Percentiles rank a stretch among this genome's conserved stretches.
phyloP scores from a whole-genome alignment of 768 basidiomycete genomes.

The Scleroderma citrinum region DNA sequence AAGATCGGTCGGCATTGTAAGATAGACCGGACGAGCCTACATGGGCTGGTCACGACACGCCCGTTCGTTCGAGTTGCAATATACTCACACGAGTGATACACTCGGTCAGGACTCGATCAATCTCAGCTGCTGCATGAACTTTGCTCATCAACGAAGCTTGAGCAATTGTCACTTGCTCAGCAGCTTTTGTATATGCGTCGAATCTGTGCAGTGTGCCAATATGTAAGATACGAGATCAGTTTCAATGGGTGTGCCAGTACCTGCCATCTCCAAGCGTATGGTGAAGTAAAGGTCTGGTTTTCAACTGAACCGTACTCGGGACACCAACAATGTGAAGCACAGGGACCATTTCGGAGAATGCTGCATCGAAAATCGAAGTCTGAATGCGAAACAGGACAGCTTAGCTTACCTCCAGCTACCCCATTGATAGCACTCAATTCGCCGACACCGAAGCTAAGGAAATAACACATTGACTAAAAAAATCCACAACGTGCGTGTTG shows the following conservation, averaged over 20 bases:
- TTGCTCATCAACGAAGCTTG: conserved; percentile 55
- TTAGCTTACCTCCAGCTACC: conserved; percentile 58
- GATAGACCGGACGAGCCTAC: conserved; percentile 81
- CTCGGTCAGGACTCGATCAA: conserved; percentile 73
- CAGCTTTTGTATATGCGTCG: conserved; percentile 73
- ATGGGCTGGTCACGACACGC: neutral
- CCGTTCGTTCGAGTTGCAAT: too few species aligned
- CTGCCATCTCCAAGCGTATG: conserved; percentile 85
- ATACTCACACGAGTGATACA: conserved; percentile 49
- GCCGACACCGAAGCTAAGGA: conserved; percentile 79
- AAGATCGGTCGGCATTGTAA: conserved; percentile 82
- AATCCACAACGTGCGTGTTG: too few species aligned
- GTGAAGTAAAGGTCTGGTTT: conserved; percentile 68
- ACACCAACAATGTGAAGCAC: conserved; percentile 84
- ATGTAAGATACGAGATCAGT: neutral
- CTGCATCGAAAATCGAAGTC: conserved; percentile 27
- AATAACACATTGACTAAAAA: neutral
- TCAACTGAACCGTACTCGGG: conserved; percentile 70
- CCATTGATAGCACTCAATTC: conserved; percentile 86
- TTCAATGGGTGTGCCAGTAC: conserved; percentile 22
- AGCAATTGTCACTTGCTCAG: conserved; percentile 66
- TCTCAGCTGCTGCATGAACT: conserved; percentile 54
- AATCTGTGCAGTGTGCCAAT: conserved; percentile 40
- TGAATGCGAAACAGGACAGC: neutral
- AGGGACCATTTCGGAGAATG: conserved; percentile 85